A percentile compares a stretch with the other conserved stretches of the same genome.
phyloP scores from a whole-genome alignment of 768 basidiomycete genomes.

The Lactarius trivialis region DNA sequence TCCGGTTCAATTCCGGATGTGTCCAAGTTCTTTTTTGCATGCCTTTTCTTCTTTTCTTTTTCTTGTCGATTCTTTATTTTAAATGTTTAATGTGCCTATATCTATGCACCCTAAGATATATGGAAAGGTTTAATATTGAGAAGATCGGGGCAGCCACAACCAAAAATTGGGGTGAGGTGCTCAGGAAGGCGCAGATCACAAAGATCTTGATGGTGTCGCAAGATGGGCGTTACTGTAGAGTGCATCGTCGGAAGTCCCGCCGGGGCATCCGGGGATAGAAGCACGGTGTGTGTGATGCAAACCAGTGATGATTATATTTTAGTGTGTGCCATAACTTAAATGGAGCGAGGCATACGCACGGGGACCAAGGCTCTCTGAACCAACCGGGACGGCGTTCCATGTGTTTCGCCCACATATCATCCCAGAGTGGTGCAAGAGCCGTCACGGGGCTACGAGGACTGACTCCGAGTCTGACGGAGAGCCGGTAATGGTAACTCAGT shows the following conservation, averaged over 20 bases:
- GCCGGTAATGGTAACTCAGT: too few relatives aligned
- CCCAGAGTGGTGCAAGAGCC: not conserved
- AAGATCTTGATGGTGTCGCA: not conserved
- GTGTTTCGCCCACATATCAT: not conserved
- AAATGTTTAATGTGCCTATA: too few relatives aligned
- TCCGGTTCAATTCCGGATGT: slow-evolving; percentile 20
- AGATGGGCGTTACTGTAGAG: not conserved
- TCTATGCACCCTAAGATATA: not conserved
- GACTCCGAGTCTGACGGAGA: too few relatives aligned
- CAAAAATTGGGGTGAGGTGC: not conserved
- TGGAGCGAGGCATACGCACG: not conserved
- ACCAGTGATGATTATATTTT: not conserved
- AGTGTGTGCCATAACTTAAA: too few relatives aligned
- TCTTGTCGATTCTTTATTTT: not conserved
- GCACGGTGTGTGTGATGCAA: not conserved
- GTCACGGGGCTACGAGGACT: not conserved
- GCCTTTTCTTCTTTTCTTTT: not conserved
- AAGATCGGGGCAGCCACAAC: not conserved
- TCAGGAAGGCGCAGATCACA: not conserved
- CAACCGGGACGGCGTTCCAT: not conserved
- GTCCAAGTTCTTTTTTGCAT: not conserved
- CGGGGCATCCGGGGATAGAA: not conserved
- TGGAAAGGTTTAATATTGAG: not conserved
- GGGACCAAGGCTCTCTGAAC: not conserved
- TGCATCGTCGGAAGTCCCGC: not conserved